Evolutionary conservation across 768 basidiomycete species (phyloP).

Genomic region (Coprinellus micaceus): DNA sequence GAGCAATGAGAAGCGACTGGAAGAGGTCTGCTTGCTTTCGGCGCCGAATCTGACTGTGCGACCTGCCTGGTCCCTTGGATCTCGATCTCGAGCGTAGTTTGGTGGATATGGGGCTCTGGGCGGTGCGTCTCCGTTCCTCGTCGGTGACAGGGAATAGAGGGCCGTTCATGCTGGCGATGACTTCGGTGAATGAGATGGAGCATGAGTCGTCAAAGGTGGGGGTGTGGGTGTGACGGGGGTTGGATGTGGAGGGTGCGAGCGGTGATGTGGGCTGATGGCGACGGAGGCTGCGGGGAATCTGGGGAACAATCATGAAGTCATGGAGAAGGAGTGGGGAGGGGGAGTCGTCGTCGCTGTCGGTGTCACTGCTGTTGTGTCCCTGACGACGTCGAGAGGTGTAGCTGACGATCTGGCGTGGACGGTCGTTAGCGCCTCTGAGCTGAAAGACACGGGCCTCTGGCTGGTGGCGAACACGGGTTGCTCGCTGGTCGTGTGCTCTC

Average conservation of each 20-base stretch:
- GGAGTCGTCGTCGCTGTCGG: conserved; percentile 3
- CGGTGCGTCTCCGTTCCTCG: conserved; percentile 20
- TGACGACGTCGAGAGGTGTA: conserved; percentile 12
- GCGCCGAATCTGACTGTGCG: conserved; percentile 18
- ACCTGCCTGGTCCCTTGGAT: background rate
- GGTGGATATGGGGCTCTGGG: conserved; percentile 13
- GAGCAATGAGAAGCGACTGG: conserved; percentile 39
- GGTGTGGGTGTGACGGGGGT: conserved; percentile 15
- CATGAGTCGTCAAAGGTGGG: conserved; percentile 33
- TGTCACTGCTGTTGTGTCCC: conserved; percentile 7
- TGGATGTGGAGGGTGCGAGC: conserved; percentile 22
- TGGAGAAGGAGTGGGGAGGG: conserved; percentile 23
- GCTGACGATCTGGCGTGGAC: conserved; percentile 17
- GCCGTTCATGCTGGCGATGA: conserved; percentile 55
- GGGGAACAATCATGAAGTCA: conserved; percentile 24
- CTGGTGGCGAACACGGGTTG: conserved; percentile 25
- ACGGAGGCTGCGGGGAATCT: conserved; percentile 1
- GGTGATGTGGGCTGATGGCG: conserved; percentile 2
- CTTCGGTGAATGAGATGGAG: conserved; percentile 52
- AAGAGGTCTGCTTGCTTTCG: conserved; percentile 34
- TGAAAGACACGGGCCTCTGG: conserved; percentile 1
- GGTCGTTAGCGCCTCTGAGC: conserved; percentile 1
- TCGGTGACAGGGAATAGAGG: conserved; percentile 47
- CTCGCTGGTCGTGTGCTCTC: conserved; percentile 25
- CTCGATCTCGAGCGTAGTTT: conserved; percentile 17